A percentile compares a stretch with the other conserved stretches of the same genome.
phyloP scores from a whole-genome alignment of 2,329 filamentous ascomycete species.

The Salinomyces thailandicus region DNA sequence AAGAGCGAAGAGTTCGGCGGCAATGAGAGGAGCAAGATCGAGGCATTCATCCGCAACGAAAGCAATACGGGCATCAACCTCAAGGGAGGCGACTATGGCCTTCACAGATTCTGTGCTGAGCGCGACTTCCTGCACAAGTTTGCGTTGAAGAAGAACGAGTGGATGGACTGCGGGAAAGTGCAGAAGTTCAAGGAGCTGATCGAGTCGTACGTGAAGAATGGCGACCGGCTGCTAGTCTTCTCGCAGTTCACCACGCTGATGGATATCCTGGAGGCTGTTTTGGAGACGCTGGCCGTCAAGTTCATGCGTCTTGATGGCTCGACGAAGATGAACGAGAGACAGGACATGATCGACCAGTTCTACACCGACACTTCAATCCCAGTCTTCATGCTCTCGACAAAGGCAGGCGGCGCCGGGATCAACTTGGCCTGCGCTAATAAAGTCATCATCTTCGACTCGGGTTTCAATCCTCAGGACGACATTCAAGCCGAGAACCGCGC shows the following conservation, averaged over 20 bases:
- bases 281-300: slow-evolving; percentile 60
- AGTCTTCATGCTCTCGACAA: slow-evolving; percentile 86
- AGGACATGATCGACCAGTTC: slow-evolving; percentile 81
- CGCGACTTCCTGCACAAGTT: slow-evolving; percentile 46
- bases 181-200: slow-evolving; percentile 67
- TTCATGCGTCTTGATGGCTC: slow-evolving; percentile 81
- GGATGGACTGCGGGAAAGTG: slow-evolving; percentile 72
- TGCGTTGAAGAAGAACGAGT: slow-evolving; percentile 49
- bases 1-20: slow-evolving; percentile 24
- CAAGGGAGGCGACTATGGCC: slow-evolving; percentile 62
- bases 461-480: slow-evolving; percentile 97
- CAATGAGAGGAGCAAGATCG: slow-evolving; percentile 24
- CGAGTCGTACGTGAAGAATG: slow-evolving; percentile 60
- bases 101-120: slow-evolving; percentile 47
- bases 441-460: slow-evolving; percentile 91
- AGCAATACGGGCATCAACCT: slow-evolving; percentile 53
- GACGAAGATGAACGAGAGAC: slow-evolving; percentile 72
- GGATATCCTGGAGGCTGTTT: slow-evolving; percentile 75
- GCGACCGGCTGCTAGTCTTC: slow-evolving; percentile 82
- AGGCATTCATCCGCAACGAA: slow-evolving; percentile 61
- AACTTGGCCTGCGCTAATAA: slow-evolving; percentile 95
- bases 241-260: slow-evolving; percentile 88
- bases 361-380: slow-evolving; percentile 64
- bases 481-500: slow-evolving; percentile 97
- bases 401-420: slow-evolving; percentile 91